phyloP scores from a whole-genome alignment of 2,329 filamentous ascomycete species.

The Alternaria novae-zelandiae region DNA sequence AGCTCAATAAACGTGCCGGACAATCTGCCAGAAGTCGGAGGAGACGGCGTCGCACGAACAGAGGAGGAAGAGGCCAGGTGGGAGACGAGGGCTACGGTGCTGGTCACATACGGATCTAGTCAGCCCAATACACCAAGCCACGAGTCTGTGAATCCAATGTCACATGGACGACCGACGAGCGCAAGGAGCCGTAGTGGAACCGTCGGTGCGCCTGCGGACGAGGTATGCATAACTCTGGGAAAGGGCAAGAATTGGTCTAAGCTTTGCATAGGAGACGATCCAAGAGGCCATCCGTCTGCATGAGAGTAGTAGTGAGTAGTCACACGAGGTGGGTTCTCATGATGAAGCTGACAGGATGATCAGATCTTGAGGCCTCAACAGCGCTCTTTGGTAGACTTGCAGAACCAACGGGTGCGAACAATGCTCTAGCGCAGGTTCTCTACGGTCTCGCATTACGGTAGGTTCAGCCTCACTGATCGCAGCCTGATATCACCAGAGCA shows the following conservation, averaged over 20 bases:
- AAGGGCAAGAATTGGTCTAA: constrained; percentile 19
- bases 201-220: constrained; percentile 48
- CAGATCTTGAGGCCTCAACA: constrained; percentile 77
- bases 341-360: constrained; percentile 20
- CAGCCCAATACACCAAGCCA: constrained; percentile 38
- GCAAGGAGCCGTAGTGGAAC: constrained; percentile 42
- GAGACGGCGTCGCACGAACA: constrained; percentile 50
- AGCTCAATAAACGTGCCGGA: constrained; percentile 77
- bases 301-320: constrained; percentile 69
- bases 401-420: constrained; percentile 83
- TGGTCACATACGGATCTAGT: constrained; percentile 63
- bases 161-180: constrained; percentile 7
- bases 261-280: constrained; percentile 64
- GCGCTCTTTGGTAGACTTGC: constrained; percentile 83
- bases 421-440: constrained; percentile 92
- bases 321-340: not conserved
- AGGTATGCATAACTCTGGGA: constrained; percentile 38
- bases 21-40: constrained; percentile 77
- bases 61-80: constrained; percentile 68
- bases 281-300: constrained; percentile 96
- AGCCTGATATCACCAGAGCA: constrained; percentile 11
- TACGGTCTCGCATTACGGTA: constrained; percentile 90
- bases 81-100: constrained; percentile 91
- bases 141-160: constrained; percentile 27
- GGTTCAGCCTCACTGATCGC: constrained; percentile 34